Evolutionary conservation across 192 early-diverging fungal genomes (phyloP).

Genomic region (Geranomyces variabilis): DNA sequence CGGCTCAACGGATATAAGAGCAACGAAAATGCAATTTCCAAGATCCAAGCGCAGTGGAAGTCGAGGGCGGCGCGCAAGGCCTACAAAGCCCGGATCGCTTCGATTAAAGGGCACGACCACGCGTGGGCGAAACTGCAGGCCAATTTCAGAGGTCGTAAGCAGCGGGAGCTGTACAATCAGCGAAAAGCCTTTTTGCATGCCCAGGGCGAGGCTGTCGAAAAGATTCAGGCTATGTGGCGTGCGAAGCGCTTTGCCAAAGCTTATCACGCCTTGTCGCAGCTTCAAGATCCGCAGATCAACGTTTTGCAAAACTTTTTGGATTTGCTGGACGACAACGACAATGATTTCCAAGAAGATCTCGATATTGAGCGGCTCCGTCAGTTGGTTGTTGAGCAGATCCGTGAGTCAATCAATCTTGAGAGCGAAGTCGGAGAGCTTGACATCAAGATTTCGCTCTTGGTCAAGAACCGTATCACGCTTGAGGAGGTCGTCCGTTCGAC

Average conservation of each 20-base stretch:
- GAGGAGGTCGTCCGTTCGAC: conserved; percentile 88
- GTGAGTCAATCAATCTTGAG: conserved; percentile 84
- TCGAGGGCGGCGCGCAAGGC: conserved; percentile 29
- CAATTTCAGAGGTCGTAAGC: conserved; percentile 61
- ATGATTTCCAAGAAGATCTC: conserved; percentile 94
- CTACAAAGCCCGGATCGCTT: conserved; percentile 35
- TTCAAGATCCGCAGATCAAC: conserved; percentile 65
- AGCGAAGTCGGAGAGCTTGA: conserved; percentile 85
- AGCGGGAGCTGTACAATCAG: conserved; percentile 62
- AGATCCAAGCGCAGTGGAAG: conserved; percentile 35
- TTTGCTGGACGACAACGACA: conserved; percentile 85
- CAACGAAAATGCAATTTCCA: conserved; percentile 38
- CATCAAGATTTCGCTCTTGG: conserved; percentile 93
- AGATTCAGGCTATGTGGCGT: conserved; percentile 69
- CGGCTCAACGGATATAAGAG: conserved; percentile 13
- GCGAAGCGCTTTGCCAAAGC: conserved; percentile 46
- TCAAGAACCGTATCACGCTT: conserved; percentile 93
- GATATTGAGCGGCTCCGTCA: conserved; percentile 84
- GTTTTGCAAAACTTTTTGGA: conserved; percentile 85
- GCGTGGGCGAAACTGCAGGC: conserved; percentile 66
- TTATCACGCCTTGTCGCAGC: conserved; percentile 44
- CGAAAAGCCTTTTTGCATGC: conserved; percentile 59
- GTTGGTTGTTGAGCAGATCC: conserved; percentile 82
- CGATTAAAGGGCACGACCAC: conserved; percentile 46
- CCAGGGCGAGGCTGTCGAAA: conserved; percentile 76